Percentiles rank a stretch among this genome's conserved stretches.
Conservation (phyloP, 352 stramenopile genomes). For the Phytophthora foliorum region DNA sequence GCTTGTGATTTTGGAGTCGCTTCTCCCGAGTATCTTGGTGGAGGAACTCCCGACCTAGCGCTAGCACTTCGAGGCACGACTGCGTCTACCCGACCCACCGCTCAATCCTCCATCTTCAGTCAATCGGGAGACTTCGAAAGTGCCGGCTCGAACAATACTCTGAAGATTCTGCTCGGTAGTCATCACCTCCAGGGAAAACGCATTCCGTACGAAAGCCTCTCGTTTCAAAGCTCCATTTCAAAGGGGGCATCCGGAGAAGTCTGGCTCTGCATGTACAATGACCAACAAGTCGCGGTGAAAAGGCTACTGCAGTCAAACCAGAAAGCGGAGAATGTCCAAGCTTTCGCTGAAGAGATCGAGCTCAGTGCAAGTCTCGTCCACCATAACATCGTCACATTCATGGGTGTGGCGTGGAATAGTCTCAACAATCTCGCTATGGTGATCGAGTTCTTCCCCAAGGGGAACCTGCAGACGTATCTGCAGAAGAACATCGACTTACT, state of each 20-base stretch:
- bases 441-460: constrained; percentile 38
- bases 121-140: constrained; percentile 19
- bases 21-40: constrained; percentile 4
- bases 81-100: constrained; percentile 6
- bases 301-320: constrained; percentile 41
- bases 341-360: constrained; percentile 66
- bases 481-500: constrained; percentile 28
- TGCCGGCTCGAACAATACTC: constrained; percentile 23
- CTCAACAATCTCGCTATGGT: constrained; percentile 46
- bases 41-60: constrained; percentile 3
- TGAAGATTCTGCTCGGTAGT: constrained; percentile 30
- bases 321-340: constrained; percentile 41
- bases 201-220: constrained; percentile 30
- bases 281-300: constrained; percentile 53
- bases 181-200: constrained; percentile 29
- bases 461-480: constrained; percentile 35
- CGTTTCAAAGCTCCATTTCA: constrained; percentile 20
- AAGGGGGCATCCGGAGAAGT: constrained; percentile 55
- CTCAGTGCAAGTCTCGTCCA: constrained; percentile 60
- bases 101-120: constrained; percentile 14
- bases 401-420: constrained; percentile 63
- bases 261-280: constrained; percentile 55
- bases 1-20: neutral
- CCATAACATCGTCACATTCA: constrained; percentile 54
- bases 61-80: neutral